A percentile compares a stretch with the other conserved stretches of the same genome.
Conservation (phyloP, 2,329 filamentous ascomycete genomes). For the Claviceps sp. region DNA sequence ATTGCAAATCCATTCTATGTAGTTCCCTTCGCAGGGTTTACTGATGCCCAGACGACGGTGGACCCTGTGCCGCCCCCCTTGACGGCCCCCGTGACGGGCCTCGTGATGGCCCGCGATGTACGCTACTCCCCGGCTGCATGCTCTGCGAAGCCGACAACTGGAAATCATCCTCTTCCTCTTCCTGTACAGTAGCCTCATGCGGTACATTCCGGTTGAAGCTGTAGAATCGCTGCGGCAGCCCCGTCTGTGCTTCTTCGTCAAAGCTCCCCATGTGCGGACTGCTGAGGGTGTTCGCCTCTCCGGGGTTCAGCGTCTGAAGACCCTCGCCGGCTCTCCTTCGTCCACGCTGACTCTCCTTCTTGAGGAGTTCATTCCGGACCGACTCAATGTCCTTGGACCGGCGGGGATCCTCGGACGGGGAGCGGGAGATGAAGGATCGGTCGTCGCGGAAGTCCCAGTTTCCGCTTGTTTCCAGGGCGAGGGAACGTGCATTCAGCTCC, state of each 20-base stretch:
- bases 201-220: slow-evolving; percentile 14
- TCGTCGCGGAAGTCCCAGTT: slow-evolving; percentile 10
- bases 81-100: slow-evolving; percentile 5
- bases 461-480: slow-evolving; percentile 13
- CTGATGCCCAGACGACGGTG: too few species aligned
- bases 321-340: slow-evolving; percentile 36
- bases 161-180: slow-evolving; percentile 9
- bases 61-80: too few species aligned
- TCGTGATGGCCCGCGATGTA: slow-evolving; percentile 2
- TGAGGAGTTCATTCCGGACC: slow-evolving; percentile 23
- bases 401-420: slow-evolving; percentile 20
- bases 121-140: neutral
- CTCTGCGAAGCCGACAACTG: slow-evolving; percentile 7
- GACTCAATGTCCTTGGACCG: slow-evolving; percentile 25
- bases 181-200: slow-evolving; percentile 2
- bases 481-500: slow-evolving; percentile 27
- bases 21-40: too few species aligned
- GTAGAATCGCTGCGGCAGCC: slow-evolving; percentile 18
- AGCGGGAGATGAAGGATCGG: slow-evolving; percentile 9
- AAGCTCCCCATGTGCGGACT: slow-evolving; percentile 22
- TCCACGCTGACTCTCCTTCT: slow-evolving; percentile 33
- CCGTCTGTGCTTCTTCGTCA: slow-evolving; percentile 30
- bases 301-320: slow-evolving; percentile 21
- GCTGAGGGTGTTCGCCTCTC: slow-evolving; percentile 11
- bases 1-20: too few species aligned